Evolutionary conservation across 805 yeast species (phyloP), one percentile per base, ranked within the genome.

Genomic region (Myxozyma monticola): DNA sequence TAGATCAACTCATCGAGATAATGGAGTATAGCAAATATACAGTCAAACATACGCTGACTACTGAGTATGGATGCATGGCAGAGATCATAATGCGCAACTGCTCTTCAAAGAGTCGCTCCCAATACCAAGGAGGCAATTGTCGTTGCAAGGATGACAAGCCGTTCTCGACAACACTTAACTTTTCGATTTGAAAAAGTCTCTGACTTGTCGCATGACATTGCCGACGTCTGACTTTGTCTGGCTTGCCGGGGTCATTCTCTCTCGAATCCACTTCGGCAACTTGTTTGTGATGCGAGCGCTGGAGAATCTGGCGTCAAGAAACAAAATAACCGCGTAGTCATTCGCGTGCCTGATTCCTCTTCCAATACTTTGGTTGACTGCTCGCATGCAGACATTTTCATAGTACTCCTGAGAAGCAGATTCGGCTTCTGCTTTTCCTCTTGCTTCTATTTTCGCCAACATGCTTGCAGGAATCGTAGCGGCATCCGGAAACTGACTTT

Each of bases 341-440:
- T 77, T 75, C 22, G 76, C 76, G 65, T 90, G 96, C 53, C 98
- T 73, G 34, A 90, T 90, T 5, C 96, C 87, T 57, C 98, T 76
- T 0, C 97, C 98, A 10, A 91, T 83, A 68, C 95, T 82, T 66
- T 90, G 98, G 64, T 90, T 90, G 0, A 90, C 88, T 0, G 96
- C 85, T 45, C 89, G 79, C 93, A 91, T 85, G 63, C 96, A 89
- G 5, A 88, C 71, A 60, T 86, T 88, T 59, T 89, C 96, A 61
- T 86, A 84, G 60, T 80, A 88, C 28, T 76, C 77, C 24, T 72
- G 70, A 0, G 83, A 71, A 2, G 75, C 77, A 6, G 62, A 68
- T 29, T 64, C 64, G 0, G 90, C 86, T 22, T 72, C 72, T 2
- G 46, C 59, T 38, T 52, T 50, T 7, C 73, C 66, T 12, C 57